phyloP scores from a whole-genome alignment of 768 basidiomycete genomes.

The Plicaturopsis crispa region DNA sequence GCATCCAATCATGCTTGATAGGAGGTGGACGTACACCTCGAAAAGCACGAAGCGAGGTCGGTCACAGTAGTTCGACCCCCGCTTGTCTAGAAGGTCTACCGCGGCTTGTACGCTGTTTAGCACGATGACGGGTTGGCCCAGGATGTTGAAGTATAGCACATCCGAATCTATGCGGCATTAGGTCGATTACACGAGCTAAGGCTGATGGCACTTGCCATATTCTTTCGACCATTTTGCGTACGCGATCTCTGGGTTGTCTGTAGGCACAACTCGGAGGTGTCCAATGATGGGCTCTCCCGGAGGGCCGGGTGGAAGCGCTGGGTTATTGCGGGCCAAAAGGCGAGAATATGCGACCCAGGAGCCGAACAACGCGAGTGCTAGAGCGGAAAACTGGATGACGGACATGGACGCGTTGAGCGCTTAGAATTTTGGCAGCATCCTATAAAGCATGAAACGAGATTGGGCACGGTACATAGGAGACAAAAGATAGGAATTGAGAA shows the following conservation, averaged over 20 bases:
- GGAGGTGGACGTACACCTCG: constrained; percentile 31
- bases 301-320: constrained; percentile 26
- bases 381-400: no score
- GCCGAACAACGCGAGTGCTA: no score
- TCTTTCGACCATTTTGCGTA: constrained; percentile 24
- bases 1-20: no score
- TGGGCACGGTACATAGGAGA: no score
- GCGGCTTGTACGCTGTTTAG: constrained; percentile 38
- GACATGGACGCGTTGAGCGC: no score
- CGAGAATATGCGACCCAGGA: no score
- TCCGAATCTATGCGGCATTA: no score
- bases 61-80: constrained; percentile 48
- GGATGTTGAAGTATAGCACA: constrained; percentile 29
- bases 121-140: constrained; percentile 41
- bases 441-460: no score
- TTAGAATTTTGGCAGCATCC: no score
- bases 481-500: no score
- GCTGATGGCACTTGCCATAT: constrained; percentile 28
- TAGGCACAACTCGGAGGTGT: constrained; percentile 26
- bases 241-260: constrained; percentile 15
- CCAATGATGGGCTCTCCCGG: constrained; percentile 30
- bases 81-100: constrained; percentile 43
- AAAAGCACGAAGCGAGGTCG: constrained; percentile 40
- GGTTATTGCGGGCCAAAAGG: no score
- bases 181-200: no score